Evolutionary conservation across 2,329 filamentous ascomycete genomes (phyloP).

Genomic region (Xylaria sp.): DNA sequence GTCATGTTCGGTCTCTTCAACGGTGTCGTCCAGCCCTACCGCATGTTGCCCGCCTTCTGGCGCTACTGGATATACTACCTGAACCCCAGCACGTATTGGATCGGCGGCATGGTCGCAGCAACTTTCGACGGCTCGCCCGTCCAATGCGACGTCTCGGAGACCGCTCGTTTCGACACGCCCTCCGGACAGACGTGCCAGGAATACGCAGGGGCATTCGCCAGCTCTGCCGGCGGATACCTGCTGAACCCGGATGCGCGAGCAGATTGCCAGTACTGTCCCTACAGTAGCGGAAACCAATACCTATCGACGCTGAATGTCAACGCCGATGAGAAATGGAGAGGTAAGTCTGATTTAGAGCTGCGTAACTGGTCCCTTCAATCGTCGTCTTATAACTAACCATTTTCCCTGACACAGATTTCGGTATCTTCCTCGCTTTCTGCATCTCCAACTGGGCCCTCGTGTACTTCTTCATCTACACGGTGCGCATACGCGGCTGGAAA

Average conservation of each 20-base stretch:
- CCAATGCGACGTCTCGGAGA: conserved; percentile 55
- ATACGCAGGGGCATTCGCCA: conserved; percentile 71
- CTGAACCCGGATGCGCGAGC: conserved; percentile 66
- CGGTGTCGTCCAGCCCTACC: conserved; percentile 77
- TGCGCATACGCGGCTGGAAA: conserved; percentile 74
- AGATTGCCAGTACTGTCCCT: conserved; percentile 77
- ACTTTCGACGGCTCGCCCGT: conserved; percentile 65
- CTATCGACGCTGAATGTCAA: conserved; percentile 64
- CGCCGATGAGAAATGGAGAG: conserved; percentile 72
- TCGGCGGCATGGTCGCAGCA: conserved; percentile 74
- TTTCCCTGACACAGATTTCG: conserved; percentile 60
- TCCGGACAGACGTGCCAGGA: conserved; percentile 69
- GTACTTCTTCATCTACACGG: conserved; percentile 81
- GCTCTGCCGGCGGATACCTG: conserved; percentile 67
- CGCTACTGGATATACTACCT: conserved; percentile 76
- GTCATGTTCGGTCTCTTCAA: conserved; percentile 81
- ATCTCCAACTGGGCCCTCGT: conserved; percentile 77
- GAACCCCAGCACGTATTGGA: conserved; percentile 73
- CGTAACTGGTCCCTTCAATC: background rate
- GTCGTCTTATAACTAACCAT: background rate
- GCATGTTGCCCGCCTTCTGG: conserved; percentile 74
- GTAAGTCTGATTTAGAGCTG: conserved; percentile 48
- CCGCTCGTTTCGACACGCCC: conserved; percentile 66
- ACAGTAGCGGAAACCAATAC: conserved; percentile 67
- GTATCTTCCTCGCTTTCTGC: conserved; percentile 76